Evolutionary conservation across 1,139 yeast species (phyloP), one percentile per base, ranked within the genome.

Genomic region (Meyerozyma carpophila): DNA sequence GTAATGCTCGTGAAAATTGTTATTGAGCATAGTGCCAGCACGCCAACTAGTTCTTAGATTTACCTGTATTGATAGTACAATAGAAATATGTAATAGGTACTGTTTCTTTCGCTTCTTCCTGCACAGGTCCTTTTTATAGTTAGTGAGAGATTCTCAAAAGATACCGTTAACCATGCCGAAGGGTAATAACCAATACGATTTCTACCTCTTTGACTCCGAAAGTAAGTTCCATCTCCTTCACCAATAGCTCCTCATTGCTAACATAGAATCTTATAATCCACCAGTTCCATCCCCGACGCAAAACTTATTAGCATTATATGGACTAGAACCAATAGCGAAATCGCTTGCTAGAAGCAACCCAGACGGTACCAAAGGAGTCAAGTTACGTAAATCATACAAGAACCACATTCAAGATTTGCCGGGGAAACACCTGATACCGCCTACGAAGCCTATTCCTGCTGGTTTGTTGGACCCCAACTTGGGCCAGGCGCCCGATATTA

Each of bases 321-420:
- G 84, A 0, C 65, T 93, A 38, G 78, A 77, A 37, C 76, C 75
- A 3, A 68, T 91, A 21, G 88, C 96, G 1, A 70, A 77, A 42
- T 82, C 95, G 5, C 83, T 93, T 41, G 95, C 96, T 1, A 75
- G 98, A 55, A 76, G 84, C n/a, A 90, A 87, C 53, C 83, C 89
- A 2, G 94, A 84, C 53, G 96, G 96, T 0, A 77, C 93, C 1
- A 90, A 87, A 55, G 96, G 96, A 41, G 90, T 89, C 36, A 93
- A 93, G 65, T 74, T 93, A 44, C 76, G 98, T 55, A 93, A 93
- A 63, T 88, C 96, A 0, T 93, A 91, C 66, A 93, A 91, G 62
- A 90, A 90, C 52, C 98, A 91, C 58, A 85, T 93, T 14, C 74
- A 77, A 31, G 97, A 91, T 54, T 68, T 93, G 32, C 87, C 96